These are phyloP conservation scores for Blastobotrys muscicola DNA, from an alignment of 805 yeast genomes.

Conservation along the genomic window DNA sequence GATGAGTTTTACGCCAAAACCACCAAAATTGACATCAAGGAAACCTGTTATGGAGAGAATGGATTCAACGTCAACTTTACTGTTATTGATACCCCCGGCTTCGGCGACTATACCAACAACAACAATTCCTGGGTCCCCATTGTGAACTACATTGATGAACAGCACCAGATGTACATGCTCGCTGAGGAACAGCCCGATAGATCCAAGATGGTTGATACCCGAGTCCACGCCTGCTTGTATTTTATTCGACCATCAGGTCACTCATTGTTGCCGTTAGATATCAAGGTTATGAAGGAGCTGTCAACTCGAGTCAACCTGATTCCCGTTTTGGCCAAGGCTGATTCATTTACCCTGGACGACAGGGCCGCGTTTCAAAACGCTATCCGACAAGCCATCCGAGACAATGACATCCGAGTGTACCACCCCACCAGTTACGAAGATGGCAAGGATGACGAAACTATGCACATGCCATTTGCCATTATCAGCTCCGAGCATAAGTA, in stretches of 20 bases:
- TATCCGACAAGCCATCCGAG: slow-evolving; percentile 73
- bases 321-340: slow-evolving; percentile 86
- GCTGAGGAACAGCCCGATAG: slow-evolving; percentile 90
- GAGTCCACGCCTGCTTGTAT: slow-evolving; percentile 86
- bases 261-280: slow-evolving; percentile 76
- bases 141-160: slow-evolving; percentile 83
- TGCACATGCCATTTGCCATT: slow-evolving; percentile 67
- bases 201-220: slow-evolving; percentile 43
- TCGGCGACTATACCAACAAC: slow-evolving; percentile 85
- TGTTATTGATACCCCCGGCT: slow-evolving; percentile 87
- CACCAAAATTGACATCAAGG: slow-evolving; percentile 41
- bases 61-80: slow-evolving; percentile 70
- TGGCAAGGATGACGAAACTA: slow-evolving; percentile 22
- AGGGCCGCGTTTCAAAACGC: slow-evolving; percentile 50
- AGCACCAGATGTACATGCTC: slow-evolving; percentile 78
- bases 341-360: slow-evolving; percentile 66
- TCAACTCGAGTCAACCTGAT: slow-evolving; percentile 75
- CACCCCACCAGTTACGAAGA: slow-evolving; percentile 35
- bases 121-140: slow-evolving; percentile 79
- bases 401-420: slow-evolving; percentile 71
- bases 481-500: slow-evolving; percentile 54
- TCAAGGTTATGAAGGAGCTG: slow-evolving; percentile 77
- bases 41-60: slow-evolving; percentile 76
- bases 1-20: slow-evolving; percentile 40
- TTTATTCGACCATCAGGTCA: slow-evolving; percentile 90